Base-by-base conservation (phyloP, 164 flowering plant genomes). In the Magnolia kwangsiensis region DNA sequence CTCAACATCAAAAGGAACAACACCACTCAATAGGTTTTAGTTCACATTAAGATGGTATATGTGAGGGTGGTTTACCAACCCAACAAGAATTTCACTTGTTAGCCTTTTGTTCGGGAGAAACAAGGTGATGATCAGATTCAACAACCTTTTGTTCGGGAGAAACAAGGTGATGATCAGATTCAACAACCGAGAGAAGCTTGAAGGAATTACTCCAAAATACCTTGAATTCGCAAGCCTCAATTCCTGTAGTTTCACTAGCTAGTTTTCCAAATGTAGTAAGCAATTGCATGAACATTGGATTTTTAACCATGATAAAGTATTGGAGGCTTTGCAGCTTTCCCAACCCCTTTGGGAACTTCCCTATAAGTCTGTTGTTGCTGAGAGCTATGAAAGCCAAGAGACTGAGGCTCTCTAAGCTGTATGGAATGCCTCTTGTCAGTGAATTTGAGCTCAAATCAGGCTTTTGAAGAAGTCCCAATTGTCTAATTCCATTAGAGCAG, bases 11-110 rank as follows among this genome's bases (percentile, higher is more conserved):
- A 92, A 91, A 51, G 96, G 94, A 27, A 94, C 90, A 24, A 82
- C 88, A 45, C 98, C 98, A 70, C 68, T 77, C 83, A 94, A 79
- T 78, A 83, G 74, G 81, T 94, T 94, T 50, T 89, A 84, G 80
- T 95, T 94, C 29, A 94, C 81, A 82, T 94, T 94, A 85, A 94
- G 65, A 84, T 94, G 97, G 80, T 90, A 92, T 0, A 94, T 84
- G 76, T 85, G 95, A 20, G 89, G 79, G 18, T 91, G 83, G 51
- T 64, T 72, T 21, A 85, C 81, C 29, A 92, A 82, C 7, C 87
- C 87, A 1, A 71, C 80, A 7, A 95, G 96, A 23, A 94, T 91
- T 78, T 83, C 86, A 31, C 96, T 95, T 49, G 83, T 84, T 69
- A 92, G 82, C 31, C 82, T 79, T 84, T n/a, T n/a, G n/a, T n/a